These are phyloP conservation scores for Exobasidium cylindrosporum DNA, from an alignment of 1,284 basidiomycete genomes.

Conservation along the genomic window DNA sequence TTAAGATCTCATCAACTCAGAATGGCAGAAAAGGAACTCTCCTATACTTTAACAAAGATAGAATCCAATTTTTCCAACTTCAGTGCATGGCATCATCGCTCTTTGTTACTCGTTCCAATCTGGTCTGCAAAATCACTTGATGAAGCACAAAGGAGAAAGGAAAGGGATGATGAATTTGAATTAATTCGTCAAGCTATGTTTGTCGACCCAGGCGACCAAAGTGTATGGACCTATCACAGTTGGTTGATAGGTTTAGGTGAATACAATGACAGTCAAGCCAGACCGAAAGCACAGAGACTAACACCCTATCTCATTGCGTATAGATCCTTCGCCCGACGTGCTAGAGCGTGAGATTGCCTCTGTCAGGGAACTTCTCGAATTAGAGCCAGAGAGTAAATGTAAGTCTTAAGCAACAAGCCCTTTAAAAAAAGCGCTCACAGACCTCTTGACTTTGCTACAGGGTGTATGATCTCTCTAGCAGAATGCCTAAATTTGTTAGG, in stretches of 20 bases:
- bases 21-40: slow-evolving; percentile 35
- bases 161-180: slow-evolving; percentile 78
- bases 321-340: slow-evolving; percentile 49
- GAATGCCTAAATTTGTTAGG: slow-evolving; percentile 26
- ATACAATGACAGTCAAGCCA: slow-evolving; percentile 58
- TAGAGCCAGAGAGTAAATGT: slow-evolving; percentile 94
- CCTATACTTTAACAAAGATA: slow-evolving; percentile 76
- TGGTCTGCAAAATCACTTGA: slow-evolving; percentile 61
- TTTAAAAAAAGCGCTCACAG: not conserved
- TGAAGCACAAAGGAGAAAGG: slow-evolving; percentile 57
- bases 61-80: slow-evolving; percentile 95
- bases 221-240: slow-evolving; percentile 95
- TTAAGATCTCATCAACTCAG: slow-evolving; percentile 13
- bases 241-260: slow-evolving; percentile 74
- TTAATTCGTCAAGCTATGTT: slow-evolving; percentile 90
- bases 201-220: slow-evolving; percentile 93
- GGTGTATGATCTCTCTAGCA: slow-evolving; percentile 38
- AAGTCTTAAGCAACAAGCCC: slow-evolving; percentile 39
- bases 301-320: not conserved
- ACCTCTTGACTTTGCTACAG: not conserved
- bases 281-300: not conserved
- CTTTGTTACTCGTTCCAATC: slow-evolving; percentile 71
- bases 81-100: slow-evolving; percentile 96
- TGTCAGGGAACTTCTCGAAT: slow-evolving; percentile 80
- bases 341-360: slow-evolving; percentile 74